Evolutionary conservation across 495 filamentous ascomycete species (phyloP), one percentile per base, ranked within the genome.

Genomic region (Thermothielavioides terrestris): DNA sequence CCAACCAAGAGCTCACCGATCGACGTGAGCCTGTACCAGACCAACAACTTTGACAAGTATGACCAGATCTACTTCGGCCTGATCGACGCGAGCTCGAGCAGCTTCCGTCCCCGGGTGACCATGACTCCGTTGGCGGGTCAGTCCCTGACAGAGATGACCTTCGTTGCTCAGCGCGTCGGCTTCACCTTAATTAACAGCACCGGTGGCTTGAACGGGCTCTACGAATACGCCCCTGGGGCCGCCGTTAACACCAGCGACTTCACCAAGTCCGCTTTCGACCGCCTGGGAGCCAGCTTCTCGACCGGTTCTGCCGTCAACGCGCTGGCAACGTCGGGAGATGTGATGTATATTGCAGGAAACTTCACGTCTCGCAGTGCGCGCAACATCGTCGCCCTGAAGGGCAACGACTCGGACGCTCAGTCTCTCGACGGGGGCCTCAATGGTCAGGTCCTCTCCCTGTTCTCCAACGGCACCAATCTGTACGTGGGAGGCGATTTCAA

Each of bases 21-120:
- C 36, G 66, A 68, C 46, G 69, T 47, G 67, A 77, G 23, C 68
- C 76, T 94, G 11, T 91, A 75, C 61, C 94, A 99, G 69, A 95
- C 89, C 15, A 97, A 97, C 66, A 69, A 88, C 55, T 88, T 82
- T 60, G 88, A 95, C 69, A 99, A 97, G 67, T 95, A 92, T 55
- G 94, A 97, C 59, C 80, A 83, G 47, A 80, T 97, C 50, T 95
- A 89, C 63, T 81, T 79, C 49, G 94, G 89, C 7, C 78, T 77
- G 51, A 80, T 99, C 47, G 89, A 97, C 59, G 81, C 80, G 25
- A 82, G 74, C 53, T 83, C 80, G 27, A 73, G 73, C 54, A 75
- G 74, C 18, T 97, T 97, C 69, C 79, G 83, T 18, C 89, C 92
- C 22, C 77, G 75, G 15, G 81, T 99, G 42, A 95, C 88, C 2